phyloP scores from a whole-genome alignment of 2,329 filamentous ascomycete species.

The Pseudonectria buxi region DNA sequence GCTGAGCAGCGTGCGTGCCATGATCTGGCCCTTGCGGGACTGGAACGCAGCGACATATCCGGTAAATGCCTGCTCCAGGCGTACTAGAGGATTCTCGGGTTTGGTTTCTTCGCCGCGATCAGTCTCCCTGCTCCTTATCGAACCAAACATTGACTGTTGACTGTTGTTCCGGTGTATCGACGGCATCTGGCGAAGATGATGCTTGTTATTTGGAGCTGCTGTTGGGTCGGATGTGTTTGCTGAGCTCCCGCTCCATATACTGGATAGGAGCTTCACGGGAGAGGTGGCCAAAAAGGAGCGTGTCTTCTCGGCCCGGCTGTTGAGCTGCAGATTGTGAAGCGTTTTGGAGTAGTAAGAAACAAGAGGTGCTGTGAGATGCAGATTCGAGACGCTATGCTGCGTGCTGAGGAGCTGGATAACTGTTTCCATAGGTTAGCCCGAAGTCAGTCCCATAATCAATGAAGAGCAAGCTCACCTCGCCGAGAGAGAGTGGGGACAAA shows the following conservation, averaged over 20 bases:
- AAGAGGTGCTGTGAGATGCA: conserved; percentile 57
- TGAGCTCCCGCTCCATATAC: conserved; percentile 60
- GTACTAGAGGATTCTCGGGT: conserved; percentile 60
- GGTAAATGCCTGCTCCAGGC: conserved; percentile 77
- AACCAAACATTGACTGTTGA: conserved; percentile 49
- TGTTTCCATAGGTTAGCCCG: conserved; percentile 35
- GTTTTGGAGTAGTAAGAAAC: conserved; percentile 74
- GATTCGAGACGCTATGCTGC: conserved; percentile 63
- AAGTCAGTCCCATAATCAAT: background rate
- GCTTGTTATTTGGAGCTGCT: conserved; percentile 21
- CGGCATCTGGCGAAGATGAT: conserved; percentile 34
- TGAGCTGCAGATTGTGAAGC: conserved; percentile 60
- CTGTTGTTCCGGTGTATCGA: conserved; percentile 39
- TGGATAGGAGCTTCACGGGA: conserved; percentile 85
- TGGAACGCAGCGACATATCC: conserved; percentile 78
- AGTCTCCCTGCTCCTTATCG: conserved; percentile 40
- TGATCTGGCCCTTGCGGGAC: conserved; percentile 77
- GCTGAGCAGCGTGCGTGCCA: conserved; percentile 68
- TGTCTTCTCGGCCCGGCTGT: conserved; percentile 56
- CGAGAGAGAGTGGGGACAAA: conserved; percentile 70
- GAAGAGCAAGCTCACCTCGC: conserved; percentile 48
- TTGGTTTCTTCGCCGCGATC: conserved; percentile 39
- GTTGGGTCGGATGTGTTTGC: conserved; percentile 31
- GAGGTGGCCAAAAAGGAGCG: conserved; percentile 71
- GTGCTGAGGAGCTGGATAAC: conserved; percentile 66